phyloP scores from a whole-genome alignment of 2,329 filamentous ascomycete genomes.

The Aspergillus brunneoviolaceus region DNA sequence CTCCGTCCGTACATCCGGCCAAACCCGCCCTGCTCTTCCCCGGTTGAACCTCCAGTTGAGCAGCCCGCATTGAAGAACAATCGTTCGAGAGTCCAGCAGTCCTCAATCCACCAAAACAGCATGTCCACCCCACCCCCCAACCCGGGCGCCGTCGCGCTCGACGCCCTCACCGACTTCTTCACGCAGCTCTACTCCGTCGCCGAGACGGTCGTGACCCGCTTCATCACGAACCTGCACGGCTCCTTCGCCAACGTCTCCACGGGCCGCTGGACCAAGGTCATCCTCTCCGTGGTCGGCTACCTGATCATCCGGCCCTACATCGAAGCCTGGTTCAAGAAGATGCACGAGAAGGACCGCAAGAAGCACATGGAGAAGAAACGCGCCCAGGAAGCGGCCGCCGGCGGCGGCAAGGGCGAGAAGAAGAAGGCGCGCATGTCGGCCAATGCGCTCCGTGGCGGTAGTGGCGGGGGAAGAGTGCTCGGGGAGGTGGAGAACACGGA shows the following conservation, averaged over 20 bases:
- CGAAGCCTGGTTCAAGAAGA: conserved; percentile 63
- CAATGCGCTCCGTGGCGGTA: conserved; percentile 62
- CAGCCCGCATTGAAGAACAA: no score
- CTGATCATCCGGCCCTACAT: conserved; percentile 71
- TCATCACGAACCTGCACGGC: conserved; percentile 42
- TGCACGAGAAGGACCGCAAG: conserved; percentile 41
- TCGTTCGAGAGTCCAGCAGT: background rate
- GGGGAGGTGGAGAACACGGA: conserved; percentile 39
- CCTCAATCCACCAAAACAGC: conserved; percentile 11
- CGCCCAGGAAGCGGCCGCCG: conserved; percentile 42
- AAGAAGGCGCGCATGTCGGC: conserved; percentile 59
- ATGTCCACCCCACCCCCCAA: conserved; percentile 27
- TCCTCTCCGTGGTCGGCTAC: conserved; percentile 72
- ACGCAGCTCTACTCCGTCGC: conserved; percentile 28
- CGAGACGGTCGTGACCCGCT: conserved; percentile 27
- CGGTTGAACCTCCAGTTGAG: background rate
- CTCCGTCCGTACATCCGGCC: background rate
- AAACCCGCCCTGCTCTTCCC: conserved; percentile 2
- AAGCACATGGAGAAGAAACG: conserved; percentile 59
- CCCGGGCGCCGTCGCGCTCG: conserved; percentile 23
- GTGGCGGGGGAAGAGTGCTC: conserved; percentile 49
- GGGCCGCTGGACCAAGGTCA: conserved; percentile 62
- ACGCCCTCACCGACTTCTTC: conserved; percentile 33
- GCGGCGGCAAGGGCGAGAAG: conserved; percentile 29
- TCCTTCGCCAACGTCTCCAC: conserved; percentile 46